Percentiles rank a stretch among this genome's conserved stretches.
These are phyloP conservation scores for Anthracocystis setariae DNA, from an alignment of 1,284 basidiomycete genomes.

Conservation along the genomic window DNA sequence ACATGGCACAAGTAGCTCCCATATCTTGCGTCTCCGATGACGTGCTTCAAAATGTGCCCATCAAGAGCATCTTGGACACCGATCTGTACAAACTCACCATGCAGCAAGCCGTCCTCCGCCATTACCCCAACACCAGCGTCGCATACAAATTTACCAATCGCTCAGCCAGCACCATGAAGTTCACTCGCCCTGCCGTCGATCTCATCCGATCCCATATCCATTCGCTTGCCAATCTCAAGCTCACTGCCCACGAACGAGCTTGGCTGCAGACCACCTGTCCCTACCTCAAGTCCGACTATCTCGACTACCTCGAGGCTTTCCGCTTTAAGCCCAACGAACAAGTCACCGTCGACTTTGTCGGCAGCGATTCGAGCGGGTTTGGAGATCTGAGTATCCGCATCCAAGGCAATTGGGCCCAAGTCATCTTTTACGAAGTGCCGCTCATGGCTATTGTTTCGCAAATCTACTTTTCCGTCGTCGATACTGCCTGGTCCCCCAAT, in stretches of 20 bases:
- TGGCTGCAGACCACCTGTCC: slow-evolving; percentile 81
- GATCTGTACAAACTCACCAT: slow-evolving; percentile 99
- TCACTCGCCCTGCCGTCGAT: slow-evolving; percentile 78
- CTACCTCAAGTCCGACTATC: slow-evolving; percentile 79
- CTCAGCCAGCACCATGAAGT: slow-evolving; percentile 74
- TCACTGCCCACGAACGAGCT: slow-evolving; percentile 75
- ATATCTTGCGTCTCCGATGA: slow-evolving; percentile 15
- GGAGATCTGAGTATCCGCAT: slow-evolving; percentile 82
- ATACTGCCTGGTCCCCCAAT: slow-evolving; percentile 83
- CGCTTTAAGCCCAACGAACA: slow-evolving; percentile 82
- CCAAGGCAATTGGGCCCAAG: slow-evolving; percentile 83
- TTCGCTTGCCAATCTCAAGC: slow-evolving; percentile 77
- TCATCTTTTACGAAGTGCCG: slow-evolving; percentile 95
- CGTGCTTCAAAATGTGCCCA: slow-evolving; percentile 15
- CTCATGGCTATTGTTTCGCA: slow-evolving; percentile 89
- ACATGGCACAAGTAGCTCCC: background rate
- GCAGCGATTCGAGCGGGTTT: slow-evolving; percentile 32
- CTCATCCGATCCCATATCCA: slow-evolving; percentile 71
- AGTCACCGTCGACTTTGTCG: slow-evolving; percentile 78
- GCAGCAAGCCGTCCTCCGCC: slow-evolving; percentile 90
- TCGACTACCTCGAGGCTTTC: slow-evolving; percentile 78
- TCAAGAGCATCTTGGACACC: slow-evolving; percentile 83
- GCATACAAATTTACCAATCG: slow-evolving; percentile 85
- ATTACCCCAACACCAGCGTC: slow-evolving; percentile 77
- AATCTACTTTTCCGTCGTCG: slow-evolving; percentile 76